Percentiles rank a stretch among this genome's conserved stretches.
phyloP scores from a whole-genome alignment of 2,329 filamentous ascomycete genomes.

The Ceratocystis huliohia region DNA sequence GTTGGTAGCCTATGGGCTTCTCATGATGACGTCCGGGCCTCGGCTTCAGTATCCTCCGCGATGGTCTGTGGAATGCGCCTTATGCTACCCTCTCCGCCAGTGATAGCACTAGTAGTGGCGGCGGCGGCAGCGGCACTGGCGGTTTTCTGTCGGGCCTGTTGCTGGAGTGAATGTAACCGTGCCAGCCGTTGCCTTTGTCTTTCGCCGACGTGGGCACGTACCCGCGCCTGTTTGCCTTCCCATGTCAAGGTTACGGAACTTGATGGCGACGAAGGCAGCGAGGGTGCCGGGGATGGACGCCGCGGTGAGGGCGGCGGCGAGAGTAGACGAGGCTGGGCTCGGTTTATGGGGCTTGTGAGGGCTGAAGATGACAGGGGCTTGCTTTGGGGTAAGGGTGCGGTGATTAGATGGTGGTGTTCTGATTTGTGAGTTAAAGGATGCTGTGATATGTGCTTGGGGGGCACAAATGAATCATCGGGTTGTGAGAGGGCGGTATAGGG shows the following conservation, averaged over 20 bases:
- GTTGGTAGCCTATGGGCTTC: not conserved
- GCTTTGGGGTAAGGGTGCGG: not conserved
- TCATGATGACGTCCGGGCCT: not conserved
- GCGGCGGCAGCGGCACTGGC: not conserved
- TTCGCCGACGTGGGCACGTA: not conserved
- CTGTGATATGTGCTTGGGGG: not conserved
- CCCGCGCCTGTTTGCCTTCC: not conserved
- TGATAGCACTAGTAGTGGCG: too few relatives aligned
- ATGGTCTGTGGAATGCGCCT: slow-evolving; percentile 9
- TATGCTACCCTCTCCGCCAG: not conserved
- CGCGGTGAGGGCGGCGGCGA: slow-evolving; percentile 3
- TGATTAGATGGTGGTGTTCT: not conserved
- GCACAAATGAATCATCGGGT: not conserved
- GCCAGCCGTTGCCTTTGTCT: slow-evolving; percentile 8
- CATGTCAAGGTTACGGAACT: not conserved
- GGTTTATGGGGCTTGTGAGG: not conserved
- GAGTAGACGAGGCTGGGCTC: slow-evolving; percentile 1
- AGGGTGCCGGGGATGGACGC: not conserved
- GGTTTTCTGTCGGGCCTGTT: not conserved
- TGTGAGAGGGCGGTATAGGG: not conserved
- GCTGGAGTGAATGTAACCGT: not conserved
- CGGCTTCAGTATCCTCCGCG: slow-evolving; percentile 3
- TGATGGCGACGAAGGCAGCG: not conserved
- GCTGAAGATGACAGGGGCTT: not conserved
- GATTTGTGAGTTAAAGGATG: not conserved